A percentile compares a stretch with the other conserved stretches of the same genome.
Conservation (phyloP, 2,329 filamentous ascomycete genomes). For the Xylariales sp. region DNA sequence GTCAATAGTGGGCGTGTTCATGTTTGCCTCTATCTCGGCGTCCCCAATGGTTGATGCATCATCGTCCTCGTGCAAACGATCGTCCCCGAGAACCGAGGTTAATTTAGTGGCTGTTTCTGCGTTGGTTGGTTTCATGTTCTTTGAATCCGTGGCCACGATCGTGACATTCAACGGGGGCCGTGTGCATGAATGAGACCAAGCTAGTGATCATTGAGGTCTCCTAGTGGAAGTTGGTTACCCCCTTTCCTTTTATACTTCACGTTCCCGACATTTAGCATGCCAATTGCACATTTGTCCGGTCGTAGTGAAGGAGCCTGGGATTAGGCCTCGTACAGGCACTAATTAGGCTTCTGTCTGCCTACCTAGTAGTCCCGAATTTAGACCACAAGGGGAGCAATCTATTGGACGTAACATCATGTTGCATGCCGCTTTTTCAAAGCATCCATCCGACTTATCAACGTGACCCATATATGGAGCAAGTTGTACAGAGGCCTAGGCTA, state of each 20-base stretch:
- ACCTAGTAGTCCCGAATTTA: neutral
- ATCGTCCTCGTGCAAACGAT: slow-evolving; percentile 22
- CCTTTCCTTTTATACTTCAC: slow-evolving; percentile 15
- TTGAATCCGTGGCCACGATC: neutral
- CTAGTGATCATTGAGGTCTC: neutral
- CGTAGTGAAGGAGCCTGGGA: neutral
- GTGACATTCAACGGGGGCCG: neutral
- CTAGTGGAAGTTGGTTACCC: no score
- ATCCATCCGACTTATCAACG: no score
- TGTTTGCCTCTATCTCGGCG: neutral
- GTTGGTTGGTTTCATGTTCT: neutral
- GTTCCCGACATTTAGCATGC: no score
- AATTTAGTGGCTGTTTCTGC: no score
- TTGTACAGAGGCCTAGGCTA: no score
- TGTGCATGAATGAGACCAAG: neutral
- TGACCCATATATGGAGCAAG: no score
- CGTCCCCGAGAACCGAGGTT: neutral
- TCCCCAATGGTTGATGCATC: slow-evolving; percentile 23
- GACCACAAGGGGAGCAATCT: no score
- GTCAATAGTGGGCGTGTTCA: neutral
- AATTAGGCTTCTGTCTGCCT: neutral
- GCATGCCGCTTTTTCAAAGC: no score
- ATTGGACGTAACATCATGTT: no score
- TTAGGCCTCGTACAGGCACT: neutral
- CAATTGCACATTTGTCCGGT: neutral